Conservation (phyloP, 805 yeast species). For the Blastobotrys chiropterorum region DNA sequence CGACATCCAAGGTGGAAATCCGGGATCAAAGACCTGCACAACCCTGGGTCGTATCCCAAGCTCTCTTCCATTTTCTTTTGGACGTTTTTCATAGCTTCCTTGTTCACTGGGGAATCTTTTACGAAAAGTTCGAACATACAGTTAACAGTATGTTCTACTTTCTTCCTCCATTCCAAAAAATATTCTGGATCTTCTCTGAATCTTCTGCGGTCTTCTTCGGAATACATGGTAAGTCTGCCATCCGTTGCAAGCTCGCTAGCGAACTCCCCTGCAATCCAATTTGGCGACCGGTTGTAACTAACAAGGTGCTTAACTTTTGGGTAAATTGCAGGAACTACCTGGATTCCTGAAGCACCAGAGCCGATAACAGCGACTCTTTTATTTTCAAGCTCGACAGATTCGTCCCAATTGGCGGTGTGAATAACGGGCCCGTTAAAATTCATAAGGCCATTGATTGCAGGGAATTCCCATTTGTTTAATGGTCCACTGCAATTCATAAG, state of each 20-base stretch:
- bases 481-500: conserved; percentile 9
- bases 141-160: conserved; percentile 5
- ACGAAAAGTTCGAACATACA: conserved; percentile 4
- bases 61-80: conserved; percentile 10
- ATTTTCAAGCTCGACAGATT: conserved; percentile 10
- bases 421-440: conserved; percentile 11
- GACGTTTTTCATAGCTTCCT: conserved; percentile 3
- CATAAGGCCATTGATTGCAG: conserved; percentile 8
- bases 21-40: conserved; percentile 18
- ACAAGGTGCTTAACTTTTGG: conserved; percentile 6
- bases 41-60: conserved; percentile 9
- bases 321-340: conserved; percentile 10
- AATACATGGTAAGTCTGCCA: neutral
- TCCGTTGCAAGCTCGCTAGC: conserved; percentile 2
- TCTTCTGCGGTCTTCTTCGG: conserved; percentile 6
- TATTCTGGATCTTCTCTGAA: conserved; percentile 8
- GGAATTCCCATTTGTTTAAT: conserved; percentile 10
- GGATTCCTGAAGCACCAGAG: conserved; percentile 11
- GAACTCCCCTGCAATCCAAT: conserved; percentile 8
- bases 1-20: conserved; percentile 20
- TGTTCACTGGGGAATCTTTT: conserved; percentile 6
- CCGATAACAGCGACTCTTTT: conserved; percentile 13
- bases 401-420: conserved; percentile 13
- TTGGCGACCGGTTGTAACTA: conserved; percentile 9
- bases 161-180: conserved; percentile 4